phyloP scores from a whole-genome alignment of 495 filamentous ascomycete genomes.

The Aspergillus baeticus region DNA sequence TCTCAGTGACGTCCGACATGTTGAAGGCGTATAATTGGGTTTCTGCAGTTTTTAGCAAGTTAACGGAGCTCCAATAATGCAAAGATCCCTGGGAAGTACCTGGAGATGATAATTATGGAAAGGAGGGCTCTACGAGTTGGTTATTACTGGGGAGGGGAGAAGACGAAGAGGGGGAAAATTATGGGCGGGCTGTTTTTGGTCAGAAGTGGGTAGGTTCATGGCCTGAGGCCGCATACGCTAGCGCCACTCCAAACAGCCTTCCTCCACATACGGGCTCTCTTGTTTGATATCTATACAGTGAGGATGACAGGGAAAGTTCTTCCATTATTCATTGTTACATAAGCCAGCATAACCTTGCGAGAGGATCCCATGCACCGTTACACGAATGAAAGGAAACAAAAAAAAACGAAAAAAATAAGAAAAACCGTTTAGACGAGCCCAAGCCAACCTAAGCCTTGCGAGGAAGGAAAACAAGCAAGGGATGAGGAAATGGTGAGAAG shows the following conservation, averaged over 20 bases:
- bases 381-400: too few species aligned
- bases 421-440: too few species aligned
- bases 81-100: slow-evolving; percentile 6
- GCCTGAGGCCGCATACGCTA: slow-evolving; percentile 20
- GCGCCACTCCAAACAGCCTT: slow-evolving; percentile 17
- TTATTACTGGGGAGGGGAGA: slow-evolving; percentile 7
- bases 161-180: slow-evolving; percentile 24
- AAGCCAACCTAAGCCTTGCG: slow-evolving; percentile 8
- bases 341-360: neutral
- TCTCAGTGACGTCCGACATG: slow-evolving; percentile 50
- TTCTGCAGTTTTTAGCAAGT: slow-evolving; percentile 9
- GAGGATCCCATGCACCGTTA: neutral
- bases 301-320: neutral
- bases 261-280: neutral
- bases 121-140: slow-evolving; percentile 7
- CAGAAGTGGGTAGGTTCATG: slow-evolving; percentile 22
- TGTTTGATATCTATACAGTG: neutral
- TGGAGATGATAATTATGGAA: slow-evolving; percentile 17
- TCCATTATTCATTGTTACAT: slow-evolving; percentile 15
- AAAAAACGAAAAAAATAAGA: too few species aligned
- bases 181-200: slow-evolving; percentile 24
- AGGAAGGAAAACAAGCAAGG: slow-evolving; percentile 1
- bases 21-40: slow-evolving; percentile 16
- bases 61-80: neutral
- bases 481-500: neutral